These are phyloP conservation scores for Fusarium odoratissimum DNA, from an alignment of 2,329 filamentous ascomycete species.

Conservation along the genomic window DNA sequence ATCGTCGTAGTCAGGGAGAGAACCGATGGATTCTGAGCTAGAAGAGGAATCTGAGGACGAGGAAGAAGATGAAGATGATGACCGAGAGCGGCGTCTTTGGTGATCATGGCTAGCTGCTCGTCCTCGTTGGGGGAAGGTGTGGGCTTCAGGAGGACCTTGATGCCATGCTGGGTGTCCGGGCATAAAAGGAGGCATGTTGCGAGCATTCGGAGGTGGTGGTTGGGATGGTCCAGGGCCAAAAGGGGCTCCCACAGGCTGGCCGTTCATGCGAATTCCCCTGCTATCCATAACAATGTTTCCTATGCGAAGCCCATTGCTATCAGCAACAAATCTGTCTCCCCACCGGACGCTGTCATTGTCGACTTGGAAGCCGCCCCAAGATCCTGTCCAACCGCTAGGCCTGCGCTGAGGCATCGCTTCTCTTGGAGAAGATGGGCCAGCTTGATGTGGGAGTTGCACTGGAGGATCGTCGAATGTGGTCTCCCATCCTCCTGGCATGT, in stretches of 20 bases:
- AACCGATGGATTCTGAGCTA: constrained; percentile 58
- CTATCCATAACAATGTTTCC: constrained; percentile 57
- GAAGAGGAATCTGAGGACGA: constrained; percentile 48
- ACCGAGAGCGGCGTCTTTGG: constrained; percentile 43
- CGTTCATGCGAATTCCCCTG: constrained; percentile 50
- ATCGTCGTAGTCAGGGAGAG: constrained; percentile 65
- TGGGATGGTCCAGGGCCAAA: not conserved
- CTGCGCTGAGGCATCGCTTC: constrained; percentile 20
- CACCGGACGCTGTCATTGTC: constrained; percentile 58
- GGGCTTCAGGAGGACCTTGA: constrained; percentile 11
- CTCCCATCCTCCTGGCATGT: constrained; percentile 45
- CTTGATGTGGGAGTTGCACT: constrained; percentile 8
- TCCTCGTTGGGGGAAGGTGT: constrained; percentile 16
- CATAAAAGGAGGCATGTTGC: constrained; percentile 6
- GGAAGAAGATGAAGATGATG: constrained; percentile 51
- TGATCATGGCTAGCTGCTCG: constrained; percentile 22
- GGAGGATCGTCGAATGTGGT: constrained; percentile 35
- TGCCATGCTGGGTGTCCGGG: constrained; percentile 6
- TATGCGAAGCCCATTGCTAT: constrained; percentile 59
- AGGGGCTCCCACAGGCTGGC: not conserved
- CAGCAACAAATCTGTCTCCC: constrained; percentile 57
- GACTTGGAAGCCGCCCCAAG: constrained; percentile 53
- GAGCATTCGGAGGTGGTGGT: not conserved
- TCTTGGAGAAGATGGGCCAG: constrained; percentile 24
- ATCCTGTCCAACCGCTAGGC: constrained; percentile 16